phyloP scores from a whole-genome alignment of 1,284 basidiomycete genomes.

The Sanghuangporus baumii region DNA sequence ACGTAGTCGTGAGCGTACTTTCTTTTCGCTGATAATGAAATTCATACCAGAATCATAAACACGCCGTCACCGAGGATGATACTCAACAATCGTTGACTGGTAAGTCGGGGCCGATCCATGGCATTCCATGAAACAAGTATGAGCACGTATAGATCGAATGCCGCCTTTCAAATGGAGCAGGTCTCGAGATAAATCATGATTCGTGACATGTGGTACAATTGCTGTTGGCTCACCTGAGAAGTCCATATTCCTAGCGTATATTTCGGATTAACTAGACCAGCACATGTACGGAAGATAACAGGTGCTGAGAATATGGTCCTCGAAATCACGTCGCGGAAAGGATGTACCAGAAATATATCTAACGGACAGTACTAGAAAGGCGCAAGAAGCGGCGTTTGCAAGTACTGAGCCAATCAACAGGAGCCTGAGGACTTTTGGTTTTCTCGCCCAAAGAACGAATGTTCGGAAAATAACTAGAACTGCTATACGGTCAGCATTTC shows the following conservation, averaged over 20 bases:
- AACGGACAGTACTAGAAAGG: neutral
- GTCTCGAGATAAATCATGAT: neutral
- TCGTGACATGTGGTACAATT: neutral
- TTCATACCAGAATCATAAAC: neutral
- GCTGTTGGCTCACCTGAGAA: neutral
- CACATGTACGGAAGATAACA: neutral
- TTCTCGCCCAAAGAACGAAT: neutral
- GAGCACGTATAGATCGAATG: constrained; percentile 5
- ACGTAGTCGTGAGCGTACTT: neutral
- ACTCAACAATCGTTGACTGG: neutral
- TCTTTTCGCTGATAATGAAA: neutral
- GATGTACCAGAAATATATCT: neutral
- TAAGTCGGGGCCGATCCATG: neutral
- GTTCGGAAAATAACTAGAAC: constrained; percentile 6
- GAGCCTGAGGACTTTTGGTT: neutral
- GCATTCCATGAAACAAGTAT: constrained; percentile 1
- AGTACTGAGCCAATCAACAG: neutral
- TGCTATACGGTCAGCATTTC: neutral
- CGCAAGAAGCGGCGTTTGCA: neutral
- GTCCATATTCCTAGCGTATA: neutral
- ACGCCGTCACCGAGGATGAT: neutral
- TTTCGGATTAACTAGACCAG: no score
- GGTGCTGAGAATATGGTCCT: neutral
- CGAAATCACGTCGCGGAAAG: neutral
- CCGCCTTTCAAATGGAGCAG: neutral